Evolutionary conservation across 306 rosid species (phyloP).

Genomic region (Corylus heterophylla): DNA sequence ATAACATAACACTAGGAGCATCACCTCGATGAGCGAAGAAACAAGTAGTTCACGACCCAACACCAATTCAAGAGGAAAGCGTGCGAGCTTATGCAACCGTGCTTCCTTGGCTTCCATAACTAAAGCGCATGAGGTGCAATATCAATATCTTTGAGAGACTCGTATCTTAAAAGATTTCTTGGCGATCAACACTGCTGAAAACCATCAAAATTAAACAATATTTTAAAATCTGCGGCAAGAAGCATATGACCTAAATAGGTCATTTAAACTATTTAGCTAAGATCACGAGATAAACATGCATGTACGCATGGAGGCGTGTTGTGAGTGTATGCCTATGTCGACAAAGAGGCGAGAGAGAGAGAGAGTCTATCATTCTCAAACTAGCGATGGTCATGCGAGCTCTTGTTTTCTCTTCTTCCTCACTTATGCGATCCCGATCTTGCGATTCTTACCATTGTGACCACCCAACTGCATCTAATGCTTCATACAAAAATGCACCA

Average conservation of each 20-base stretch:
- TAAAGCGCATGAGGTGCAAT: constrained; percentile 89
- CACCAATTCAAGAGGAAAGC: constrained; percentile 73
- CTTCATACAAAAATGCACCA: background rate
- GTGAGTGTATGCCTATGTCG: background rate
- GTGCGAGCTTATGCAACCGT: constrained; percentile 83
- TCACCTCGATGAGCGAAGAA: constrained; percentile 68
- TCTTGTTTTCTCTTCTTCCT: background rate
- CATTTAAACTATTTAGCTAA: background rate
- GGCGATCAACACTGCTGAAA: constrained; percentile 78
- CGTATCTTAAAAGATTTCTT: constrained; percentile 70
- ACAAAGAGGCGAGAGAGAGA: background rate
- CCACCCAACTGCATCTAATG: background rate
- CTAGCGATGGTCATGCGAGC: background rate
- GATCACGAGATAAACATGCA: constrained; percentile 6
- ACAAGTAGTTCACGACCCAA: constrained; percentile 77
- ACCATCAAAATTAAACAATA: background rate
- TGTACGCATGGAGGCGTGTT: background rate
- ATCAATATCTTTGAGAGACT: constrained; percentile 85
- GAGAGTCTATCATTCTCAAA: background rate
- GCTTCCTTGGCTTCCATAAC: constrained; percentile 97
- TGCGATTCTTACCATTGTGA: background rate
- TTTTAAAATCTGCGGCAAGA: constrained; percentile 14
- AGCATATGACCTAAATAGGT: background rate
- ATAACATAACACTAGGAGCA: background rate
- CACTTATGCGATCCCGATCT: background rate